A percentile compares a stretch with the other conserved stretches of the same genome.
Conservation (phyloP, 2,329 filamentous ascomycete genomes). For the Aureobasidium sp. region DNA sequence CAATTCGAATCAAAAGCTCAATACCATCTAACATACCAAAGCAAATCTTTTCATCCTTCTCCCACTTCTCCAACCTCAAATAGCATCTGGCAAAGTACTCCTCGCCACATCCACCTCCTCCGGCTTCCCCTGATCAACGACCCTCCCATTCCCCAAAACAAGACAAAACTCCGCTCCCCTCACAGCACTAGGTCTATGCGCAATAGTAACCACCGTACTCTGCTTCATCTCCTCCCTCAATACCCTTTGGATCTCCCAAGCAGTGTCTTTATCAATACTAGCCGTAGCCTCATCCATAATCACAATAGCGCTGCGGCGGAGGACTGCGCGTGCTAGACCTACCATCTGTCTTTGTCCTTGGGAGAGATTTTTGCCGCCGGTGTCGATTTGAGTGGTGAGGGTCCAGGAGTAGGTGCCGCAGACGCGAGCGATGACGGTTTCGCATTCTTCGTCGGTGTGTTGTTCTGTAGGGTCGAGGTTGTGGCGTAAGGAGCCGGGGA, state of each 20-base stretch:
- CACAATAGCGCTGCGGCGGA: slow-evolving; percentile 50
- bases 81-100: neutral
- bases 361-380: slow-evolving; percentile 52
- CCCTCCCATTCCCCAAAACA: slow-evolving; percentile 43
- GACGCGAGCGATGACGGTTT: slow-evolving; percentile 44
- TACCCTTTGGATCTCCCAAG: slow-evolving; percentile 46
- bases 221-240: slow-evolving; percentile 47
- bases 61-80: neutral
- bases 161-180: slow-evolving; percentile 48
- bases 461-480: slow-evolving; percentile 55
- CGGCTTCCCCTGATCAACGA: slow-evolving; percentile 30
- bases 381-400: slow-evolving; percentile 48
- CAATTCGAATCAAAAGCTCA: no score
- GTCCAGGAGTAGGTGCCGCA: slow-evolving; percentile 47
- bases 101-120: slow-evolving; percentile 19
- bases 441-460: slow-evolving; percentile 47
- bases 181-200: slow-evolving; percentile 55
- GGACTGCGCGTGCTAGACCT: slow-evolving; percentile 52
- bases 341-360: slow-evolving; percentile 60
- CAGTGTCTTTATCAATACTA: slow-evolving; percentile 55
- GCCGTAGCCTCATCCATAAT: slow-evolving; percentile 61
- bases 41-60: no score
- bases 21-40: no score
- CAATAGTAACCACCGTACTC: slow-evolving; percentile 57
- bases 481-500: slow-evolving; percentile 51